Base-by-base conservation (phyloP, 2,329 filamentous ascomycete species). In the Botrytis hyacinthi region DNA sequence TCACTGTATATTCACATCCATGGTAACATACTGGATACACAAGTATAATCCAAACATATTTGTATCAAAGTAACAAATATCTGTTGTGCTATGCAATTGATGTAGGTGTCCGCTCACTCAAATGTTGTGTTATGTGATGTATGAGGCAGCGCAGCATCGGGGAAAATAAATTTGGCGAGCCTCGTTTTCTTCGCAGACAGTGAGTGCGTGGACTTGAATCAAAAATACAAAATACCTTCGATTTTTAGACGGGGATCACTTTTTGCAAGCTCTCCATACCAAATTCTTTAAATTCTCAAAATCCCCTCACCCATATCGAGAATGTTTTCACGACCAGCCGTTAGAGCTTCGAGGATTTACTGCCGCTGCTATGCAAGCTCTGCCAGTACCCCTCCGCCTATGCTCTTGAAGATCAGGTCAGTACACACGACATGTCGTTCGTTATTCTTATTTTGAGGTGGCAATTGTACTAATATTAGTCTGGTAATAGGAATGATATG, bases 401-500 rank as follows among this genome's bases (percentile, higher is more conserved):
- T 83, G 74, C 78, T 83, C 32, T 72, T 80, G 2, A 82, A 82
- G 75, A 81, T 83, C 62, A 80, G 81, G 81, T 80, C 78, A 51
- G 74, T 63, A 72, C n/a, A 42, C 32, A 29, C 54, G 32, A 5
- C 14, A 48, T 9, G 26, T 20, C 20, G 6, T 26, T 29, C 46
- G n/a, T 22, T 2, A 1, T 54, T 48, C 26, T 26, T 22, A 26
- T 40, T 18, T 29, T 4, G 32, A 3, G 6, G 22, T n/a, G 20
- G 10, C 5, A 18, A 42, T 42, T 18, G 6, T 42, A 44, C 44
- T 60, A 54, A 65, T 59, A 40, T 44, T 9, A 16, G 26, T 32
- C 44, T 29, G 16, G 16, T n/a, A 60, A 57, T 70, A 83, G 82
- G 59, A 78, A 78, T 76, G 90, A 92, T 77, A 84, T 92, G 75